Evolutionary conservation across 306 rosid species (phyloP), one percentile per base, ranked within the genome.

Genomic region (Cicer bijugum): DNA sequence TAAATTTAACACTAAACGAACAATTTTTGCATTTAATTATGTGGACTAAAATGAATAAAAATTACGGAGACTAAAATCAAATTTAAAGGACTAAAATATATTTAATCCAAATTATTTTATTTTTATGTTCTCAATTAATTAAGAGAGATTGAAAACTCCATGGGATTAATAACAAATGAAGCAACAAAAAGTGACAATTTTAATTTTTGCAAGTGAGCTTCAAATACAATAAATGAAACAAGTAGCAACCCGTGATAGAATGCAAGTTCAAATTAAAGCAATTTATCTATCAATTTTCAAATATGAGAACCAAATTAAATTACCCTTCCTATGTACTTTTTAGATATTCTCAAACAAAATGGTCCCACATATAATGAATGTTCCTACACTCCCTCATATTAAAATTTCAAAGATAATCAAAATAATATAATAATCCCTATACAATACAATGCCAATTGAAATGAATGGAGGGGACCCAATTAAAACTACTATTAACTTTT

Each of bases 281-380:
- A 67, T 57, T 37, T 28, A 28, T 28, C 35, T 40, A 56, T 57
- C 57, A 42, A 78, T 39, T 40, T 59, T 62, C 48, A 61, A 50
- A 70, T 60, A 2, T 39, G 17, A 39, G 45, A 51, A 60, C 15
- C 33, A 23, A 28, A 28, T 28, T 40, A 9, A 9, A 42, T 6
- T 75, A 66, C 45, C 67, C 23, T 76, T 40, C n/a, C 6, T 44
- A 46, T 12, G 55, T 72, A n/a, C 67, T 55, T 77, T 76, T 35
- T 23, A 10, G 42, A 57, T 75, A 68, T 46, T 57, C 67, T 46
- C 12, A 45, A 66, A 10, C 20, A 16, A 19, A 5, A 16, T 16
- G 63, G 65, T 47, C 53, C 81, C 56, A 61, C 43, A 57, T 4
- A 37, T 46, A 59, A 59, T 28, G 65, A 59, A 59, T 59, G 19